Evolutionary conservation across 2,329 filamentous ascomycete genomes (phyloP).

Genomic region (Sporothrix variecibatus): DNA sequence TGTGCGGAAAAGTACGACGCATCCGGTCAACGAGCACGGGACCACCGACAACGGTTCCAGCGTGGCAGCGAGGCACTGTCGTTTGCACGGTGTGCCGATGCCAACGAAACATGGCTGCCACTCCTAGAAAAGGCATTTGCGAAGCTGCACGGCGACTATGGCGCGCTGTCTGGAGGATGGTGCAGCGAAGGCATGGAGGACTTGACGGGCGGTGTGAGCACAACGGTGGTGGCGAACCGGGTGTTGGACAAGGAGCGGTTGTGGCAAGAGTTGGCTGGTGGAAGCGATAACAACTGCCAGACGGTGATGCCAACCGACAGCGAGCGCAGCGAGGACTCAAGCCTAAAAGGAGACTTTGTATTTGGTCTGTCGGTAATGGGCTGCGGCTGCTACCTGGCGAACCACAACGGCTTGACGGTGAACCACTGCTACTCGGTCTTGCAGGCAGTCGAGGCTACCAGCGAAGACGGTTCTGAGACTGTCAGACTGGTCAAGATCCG

Average conservation of each 20-base stretch:
- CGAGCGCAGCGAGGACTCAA: not conserved
- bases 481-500: conserved; percentile 48
- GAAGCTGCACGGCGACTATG: conserved; percentile 74
- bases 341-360: conserved; percentile 52
- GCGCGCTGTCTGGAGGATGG: conserved; percentile 66
- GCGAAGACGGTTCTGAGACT: conserved; percentile 42
- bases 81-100: conserved; percentile 68
- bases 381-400: conserved; percentile 7
- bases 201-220: conserved; percentile 58
- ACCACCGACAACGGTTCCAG: conserved; percentile 64
- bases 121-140: conserved; percentile 74
- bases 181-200: conserved; percentile 55
- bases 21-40: conserved; percentile 56
- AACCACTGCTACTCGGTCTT: conserved; percentile 56
- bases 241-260: conserved; percentile 68
- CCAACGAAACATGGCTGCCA: conserved; percentile 74
- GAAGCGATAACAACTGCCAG: not conserved
- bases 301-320: not conserved
- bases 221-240: conserved; percentile 56
- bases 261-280: conserved; percentile 62
- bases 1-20: conserved; percentile 37
- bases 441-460: conserved; percentile 47
- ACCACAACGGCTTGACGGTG: conserved; percentile 35
- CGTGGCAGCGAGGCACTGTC: conserved; percentile 69
- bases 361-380: conserved; percentile 49